Base-by-base conservation (phyloP, 2,329 filamentous ascomycete genomes). In the Tolypocladium inflatum region DNA sequence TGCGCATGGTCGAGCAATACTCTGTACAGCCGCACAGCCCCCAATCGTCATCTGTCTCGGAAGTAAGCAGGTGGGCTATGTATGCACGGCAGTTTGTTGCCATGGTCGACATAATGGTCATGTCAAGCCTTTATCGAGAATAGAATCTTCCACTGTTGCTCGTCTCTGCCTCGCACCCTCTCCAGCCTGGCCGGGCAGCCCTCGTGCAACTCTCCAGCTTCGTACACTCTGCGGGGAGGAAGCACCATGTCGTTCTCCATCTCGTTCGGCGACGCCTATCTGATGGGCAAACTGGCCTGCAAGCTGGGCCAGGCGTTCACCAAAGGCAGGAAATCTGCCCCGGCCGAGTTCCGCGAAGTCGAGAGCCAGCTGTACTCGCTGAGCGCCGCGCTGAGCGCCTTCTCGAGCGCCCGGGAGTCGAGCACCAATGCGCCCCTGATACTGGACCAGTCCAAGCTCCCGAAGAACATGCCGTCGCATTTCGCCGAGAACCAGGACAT, bases 301-400 rank as follows among this genome's bases (percentile, higher is more conserved):
- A 58, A 42, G 35, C 33, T 60, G 0, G 58, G 33, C 21, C 56
- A 58, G 48, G 58, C 56, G 13, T 58, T 60, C 23, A 60, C 58
- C 13, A 55, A 52, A 21, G 58, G 58, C n/a, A 54, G 54, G 10
- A 60, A 60, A 26, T 60, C 58, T 5, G 58, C 58, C 6, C 58
- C 58, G 2, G 39, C 56, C 35, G 58, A 58, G 38, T 60, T 60
- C 33, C 56, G 55, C 15, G 58, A 60, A 21, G 56, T 60, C 21
- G 58, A 58, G 30, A 55, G 50, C 39, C 58, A 58, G 54, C 53
- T 60, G 17, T 60, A 60, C 54, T 55, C 58, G 23, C 55, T 61
- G 23, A 59, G 57, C 51, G 48, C 57, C 10, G 58, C 59, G 26
- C 57, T 61, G 5, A 54, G 52, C 4, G 59, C 59, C 41, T 55